Base-by-base conservation (phyloP, 148 eudicot genomes). In the Pouteria glomerata region DNA sequence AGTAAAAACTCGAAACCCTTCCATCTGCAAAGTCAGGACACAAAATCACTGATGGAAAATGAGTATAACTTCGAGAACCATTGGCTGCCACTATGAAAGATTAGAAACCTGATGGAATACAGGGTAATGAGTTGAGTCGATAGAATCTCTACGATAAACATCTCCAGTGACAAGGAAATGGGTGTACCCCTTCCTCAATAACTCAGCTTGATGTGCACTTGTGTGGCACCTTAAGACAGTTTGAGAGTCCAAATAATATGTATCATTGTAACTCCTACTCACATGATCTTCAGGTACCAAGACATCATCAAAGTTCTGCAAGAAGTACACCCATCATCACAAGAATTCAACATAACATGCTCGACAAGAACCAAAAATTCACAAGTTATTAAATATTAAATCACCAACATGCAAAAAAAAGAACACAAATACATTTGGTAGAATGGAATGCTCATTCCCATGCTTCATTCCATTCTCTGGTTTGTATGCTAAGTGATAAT, bases 241-340 rank as follows among this genome's bases (percentile, higher is more conserved):
- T 88, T 95, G 86, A 55, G 97, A 73, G 73, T 91, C 96, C 45
- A 91, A 79, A 74, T 95, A 95, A 80, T 95, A 95, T 69, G 99
- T 95, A 77, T 95, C 99, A 79, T 95, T 95, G 80, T 92, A 95
- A 79, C 97, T 95, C 90, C 99, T 85, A 83, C 99, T 92, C 44
- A 95, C 94, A 79, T 95, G 99, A 83, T 92, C 96, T 80, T 95
- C 90, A 74, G 98, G 98, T 71, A 95, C 98, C 86, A 95, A 85
- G 66, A 95, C 97, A 77, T 95, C 99, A 80, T 95, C 99, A 87
- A 95, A 95, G 78, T 95, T 95, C 99, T 95, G 94, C 86, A 91
- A 57, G 78, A 79, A 71, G 75, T 72, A 63, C 68, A 71, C 62
- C 23, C 55, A 73, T 68, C 8, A 47, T 77, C 73, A 82, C 42